These are phyloP conservation scores for Rhododendron kiyosumense DNA, from an alignment of 148 eudicot species.

Conservation along the genomic window DNA sequence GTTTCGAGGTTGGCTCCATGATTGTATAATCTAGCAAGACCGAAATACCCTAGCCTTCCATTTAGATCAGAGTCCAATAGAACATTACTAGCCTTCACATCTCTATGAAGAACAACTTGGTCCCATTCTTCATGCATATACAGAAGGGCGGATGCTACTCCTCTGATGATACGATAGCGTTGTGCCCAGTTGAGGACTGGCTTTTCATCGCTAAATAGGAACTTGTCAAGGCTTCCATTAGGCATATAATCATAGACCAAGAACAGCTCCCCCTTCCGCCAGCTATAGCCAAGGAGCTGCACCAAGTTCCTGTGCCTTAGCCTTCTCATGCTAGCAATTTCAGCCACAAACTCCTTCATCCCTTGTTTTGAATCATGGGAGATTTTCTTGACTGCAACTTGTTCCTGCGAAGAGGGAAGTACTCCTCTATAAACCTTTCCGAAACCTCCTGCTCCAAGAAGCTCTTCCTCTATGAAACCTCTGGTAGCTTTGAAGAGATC, in stretches of 20 bases:
- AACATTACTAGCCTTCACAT: conserved; percentile 42
- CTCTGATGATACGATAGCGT: conserved; percentile 28
- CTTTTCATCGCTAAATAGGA: conserved; percentile 17
- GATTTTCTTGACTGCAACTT: conserved; percentile 37
- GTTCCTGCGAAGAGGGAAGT: conserved; percentile 9
- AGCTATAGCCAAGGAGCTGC: conserved; percentile 40
- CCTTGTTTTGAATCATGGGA: conserved; percentile 39
- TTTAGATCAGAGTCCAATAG: conserved; percentile 31
- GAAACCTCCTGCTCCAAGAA: conserved; percentile 41
- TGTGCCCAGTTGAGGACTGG: conserved; percentile 14
- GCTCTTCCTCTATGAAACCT: conserved; percentile 30
- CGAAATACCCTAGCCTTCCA: conserved; percentile 42
- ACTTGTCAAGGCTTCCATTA: conserved; percentile 39
- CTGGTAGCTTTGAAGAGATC: conserved; percentile 33
- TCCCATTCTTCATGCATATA: conserved; percentile 50
- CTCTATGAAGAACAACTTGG: conserved; percentile 45
- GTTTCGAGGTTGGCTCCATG: conserved; percentile 39
- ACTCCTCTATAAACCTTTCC: conserved; percentile 44
- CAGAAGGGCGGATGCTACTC: conserved; percentile 37
- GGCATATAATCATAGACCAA: conserved; percentile 24
- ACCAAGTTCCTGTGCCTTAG: conserved; percentile 41
- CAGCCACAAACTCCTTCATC: conserved; percentile 32
- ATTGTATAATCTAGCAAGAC: conserved; percentile 34
- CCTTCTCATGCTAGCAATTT: conserved; percentile 34
- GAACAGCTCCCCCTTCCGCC: conserved; percentile 2